Conservation (phyloP, 192 early-diverging fungal species). For the Coemansia sp. region DNA sequence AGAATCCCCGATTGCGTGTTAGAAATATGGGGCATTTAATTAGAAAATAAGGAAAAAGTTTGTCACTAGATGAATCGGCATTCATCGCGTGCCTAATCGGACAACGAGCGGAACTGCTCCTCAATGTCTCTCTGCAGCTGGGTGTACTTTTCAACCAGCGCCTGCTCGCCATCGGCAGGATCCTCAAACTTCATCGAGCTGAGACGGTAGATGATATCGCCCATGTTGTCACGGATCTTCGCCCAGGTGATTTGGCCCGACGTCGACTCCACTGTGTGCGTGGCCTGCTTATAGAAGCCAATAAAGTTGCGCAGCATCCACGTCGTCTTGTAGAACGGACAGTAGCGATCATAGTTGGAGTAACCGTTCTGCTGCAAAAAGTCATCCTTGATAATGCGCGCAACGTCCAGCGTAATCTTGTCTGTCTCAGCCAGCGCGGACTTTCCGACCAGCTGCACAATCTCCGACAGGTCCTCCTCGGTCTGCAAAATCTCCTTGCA, state of each 20-base stretch:
- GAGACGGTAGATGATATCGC: slow-evolving; percentile 93
- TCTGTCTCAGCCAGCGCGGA: slow-evolving; percentile 88
- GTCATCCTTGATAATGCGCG: slow-evolving; percentile 98
- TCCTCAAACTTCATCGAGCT: slow-evolving; percentile 99
- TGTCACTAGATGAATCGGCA: background rate
- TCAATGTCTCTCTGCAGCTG: slow-evolving; percentile 95
- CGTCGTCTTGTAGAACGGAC: slow-evolving; percentile 99
- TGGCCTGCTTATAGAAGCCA: slow-evolving; percentile 92
- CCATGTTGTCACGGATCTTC: slow-evolving; percentile 89
- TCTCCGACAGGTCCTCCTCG: slow-evolving; percentile 98
- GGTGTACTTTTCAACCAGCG: slow-evolving; percentile 82
- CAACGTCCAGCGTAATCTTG: slow-evolving; percentile 98
- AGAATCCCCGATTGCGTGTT: background rate
- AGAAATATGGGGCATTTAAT: background rate
- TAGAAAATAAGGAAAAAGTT: slow-evolving; percentile 9
- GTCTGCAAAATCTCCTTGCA: slow-evolving; percentile 98
- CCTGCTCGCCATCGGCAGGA: slow-evolving; percentile 92
- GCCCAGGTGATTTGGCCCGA: slow-evolving; percentile 90
- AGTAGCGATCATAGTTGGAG: slow-evolving; percentile 97
- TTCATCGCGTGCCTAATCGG: slow-evolving; percentile 54
- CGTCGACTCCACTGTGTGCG: slow-evolving; percentile 91
- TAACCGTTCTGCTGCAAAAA: slow-evolving; percentile 99
- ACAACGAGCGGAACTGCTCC: slow-evolving; percentile 82
- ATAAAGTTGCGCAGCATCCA: slow-evolving; percentile 99
- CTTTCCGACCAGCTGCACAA: slow-evolving; percentile 99